Evolutionary conservation across 768 basidiomycete genomes (phyloP), one percentile per base, ranked within the genome.

Genomic region (Boletus subparvulus): DNA sequence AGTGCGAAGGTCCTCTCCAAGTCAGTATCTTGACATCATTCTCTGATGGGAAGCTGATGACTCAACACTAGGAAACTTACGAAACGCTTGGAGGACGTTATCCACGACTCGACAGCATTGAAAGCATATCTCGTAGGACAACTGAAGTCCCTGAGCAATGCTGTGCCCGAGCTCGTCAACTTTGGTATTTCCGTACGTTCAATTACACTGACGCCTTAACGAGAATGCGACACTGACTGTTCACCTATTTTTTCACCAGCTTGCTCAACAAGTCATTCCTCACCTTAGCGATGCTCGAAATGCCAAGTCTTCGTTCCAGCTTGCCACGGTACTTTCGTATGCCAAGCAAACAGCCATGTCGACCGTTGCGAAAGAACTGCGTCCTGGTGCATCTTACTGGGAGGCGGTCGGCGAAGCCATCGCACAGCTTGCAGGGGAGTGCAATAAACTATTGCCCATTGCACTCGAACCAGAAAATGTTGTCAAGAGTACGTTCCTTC

Each of bases 221-320:
- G 13, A 36, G 44, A 19, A 21, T 9, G 8, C 7, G 16, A 37
- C 6, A 26, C 33, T 58, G 35, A 66, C 35, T 21, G 16, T 57
- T 48, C 6, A 4, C 12, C 7, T 14, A 24, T 26, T 50, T n/a
- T 17, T 33, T 40, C 55, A 0, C 50, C 21, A 95, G 92, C 83
- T 98, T 46, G 94, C 95, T 0, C 93, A 96, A 78, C 81, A 86
- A 68, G 88, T 93, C 35, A 89, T 90, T 76, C 87, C 86, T 0
- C 90, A 98, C 69, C 75, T 94, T n/a, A 79, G 82, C 52, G 91
- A 96, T 50, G 84, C 90, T 16, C 86, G 93, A 44, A 75, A 81
- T 13, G 81, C 87, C 41, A 96, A 95, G 73, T 75, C 83, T 21
- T 69, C 92, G 1, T 90, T 98, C 79, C 83, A 90, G 64, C 72